Percentiles rank a stretch among this genome's conserved stretches.
Conservation (phyloP, 2,329 filamentous ascomycete genomes). For the Curvularia sp. region DNA sequence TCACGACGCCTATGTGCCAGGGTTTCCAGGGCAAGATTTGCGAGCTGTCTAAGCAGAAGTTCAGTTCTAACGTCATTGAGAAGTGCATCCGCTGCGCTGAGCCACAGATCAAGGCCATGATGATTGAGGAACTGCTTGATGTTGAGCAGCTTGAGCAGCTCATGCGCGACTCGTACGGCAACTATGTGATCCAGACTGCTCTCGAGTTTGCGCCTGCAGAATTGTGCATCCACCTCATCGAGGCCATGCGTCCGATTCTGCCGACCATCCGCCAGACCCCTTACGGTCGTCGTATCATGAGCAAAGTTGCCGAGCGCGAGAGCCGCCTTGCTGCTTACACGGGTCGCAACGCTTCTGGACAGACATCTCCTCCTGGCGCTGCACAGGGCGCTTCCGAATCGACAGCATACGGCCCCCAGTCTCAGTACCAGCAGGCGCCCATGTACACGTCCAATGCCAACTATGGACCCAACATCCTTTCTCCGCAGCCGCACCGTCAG, state of each 20-base stretch:
- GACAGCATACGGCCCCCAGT: conserved; percentile 24
- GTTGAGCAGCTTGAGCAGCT: conserved; percentile 84
- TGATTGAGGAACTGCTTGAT: conserved; percentile 81
- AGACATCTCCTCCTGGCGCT: conserved; percentile 41
- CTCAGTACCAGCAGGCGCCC: conserved; percentile 35
- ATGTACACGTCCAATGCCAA: conserved; percentile 48
- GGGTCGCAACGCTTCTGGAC: conserved; percentile 32
- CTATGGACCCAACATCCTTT: conserved; percentile 47
- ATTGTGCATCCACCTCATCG: conserved; percentile 67
- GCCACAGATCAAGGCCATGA: conserved; percentile 73
- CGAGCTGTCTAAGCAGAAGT: conserved; percentile 90
- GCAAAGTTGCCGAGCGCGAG: conserved; percentile 75
- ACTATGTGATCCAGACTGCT: conserved; percentile 97
- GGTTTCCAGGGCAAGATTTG: conserved; percentile 77
- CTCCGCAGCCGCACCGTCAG: conserved; percentile 44
- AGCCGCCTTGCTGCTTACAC: conserved; percentile 43
- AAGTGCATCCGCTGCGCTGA: conserved; percentile 86
- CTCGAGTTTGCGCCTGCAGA: conserved; percentile 49
- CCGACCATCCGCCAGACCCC: conserved; percentile 87
- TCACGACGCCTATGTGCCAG: conserved; percentile 86
- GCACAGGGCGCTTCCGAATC: conserved; percentile 36
- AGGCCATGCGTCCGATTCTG: conserved; percentile 83
- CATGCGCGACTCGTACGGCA: conserved; percentile 90
- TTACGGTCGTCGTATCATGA: conserved; percentile 90
- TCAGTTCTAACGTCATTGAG: conserved; percentile 98